Base-by-base conservation (phyloP, 495 filamentous ascomycete species). In the Podospora sp. region DNA sequence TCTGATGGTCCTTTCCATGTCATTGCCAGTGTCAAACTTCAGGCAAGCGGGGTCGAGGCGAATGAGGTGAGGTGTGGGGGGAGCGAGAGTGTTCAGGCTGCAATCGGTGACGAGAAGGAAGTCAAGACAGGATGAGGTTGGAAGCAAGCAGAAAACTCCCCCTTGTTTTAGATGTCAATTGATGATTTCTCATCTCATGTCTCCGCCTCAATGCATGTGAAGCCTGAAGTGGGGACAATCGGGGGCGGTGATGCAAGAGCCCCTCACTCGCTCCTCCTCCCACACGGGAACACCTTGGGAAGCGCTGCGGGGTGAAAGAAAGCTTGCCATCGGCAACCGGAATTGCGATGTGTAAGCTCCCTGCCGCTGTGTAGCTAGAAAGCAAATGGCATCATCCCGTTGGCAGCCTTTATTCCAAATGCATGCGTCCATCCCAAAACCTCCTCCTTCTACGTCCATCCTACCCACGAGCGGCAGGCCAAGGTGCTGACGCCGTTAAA, bases 351-450 rank as follows among this genome's bases (percentile, higher is more conserved):
- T 46, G 40, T 46, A 46, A 46, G 40, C 40, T 46, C 40, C 40
- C 40, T 46, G 40, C 40, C 40, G 40, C 40, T 33, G 8, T 3
- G 14, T 6, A 46, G 5, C 40, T 8, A 33, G 4, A 3, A 33
- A 33, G 29, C 29, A 33, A 33, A 46, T 46, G 40, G 40, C 40
- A 46, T 46, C 40, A 46, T 46, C 40, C 5, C 40, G 12, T 18
- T 46, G 40, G 40, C 9, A 18, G 2, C 40, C 59, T 62, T 22
- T 55, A 55, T 55, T 55, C 52, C 52, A 55, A 55, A 55, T 55
- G 57, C 24, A 60, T 33, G 25, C 21, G 60, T 62, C 25, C 24
- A 21, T 46, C 40, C 40, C 40, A 46, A 8, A 33, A 8, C n/a
- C n/a, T n/a, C n/a, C 29, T 33, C 29, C 3, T 33, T 33, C 8